Base-by-base conservation (phyloP, 768 basidiomycete species). In the Phlebiopsis flavidoalba region DNA sequence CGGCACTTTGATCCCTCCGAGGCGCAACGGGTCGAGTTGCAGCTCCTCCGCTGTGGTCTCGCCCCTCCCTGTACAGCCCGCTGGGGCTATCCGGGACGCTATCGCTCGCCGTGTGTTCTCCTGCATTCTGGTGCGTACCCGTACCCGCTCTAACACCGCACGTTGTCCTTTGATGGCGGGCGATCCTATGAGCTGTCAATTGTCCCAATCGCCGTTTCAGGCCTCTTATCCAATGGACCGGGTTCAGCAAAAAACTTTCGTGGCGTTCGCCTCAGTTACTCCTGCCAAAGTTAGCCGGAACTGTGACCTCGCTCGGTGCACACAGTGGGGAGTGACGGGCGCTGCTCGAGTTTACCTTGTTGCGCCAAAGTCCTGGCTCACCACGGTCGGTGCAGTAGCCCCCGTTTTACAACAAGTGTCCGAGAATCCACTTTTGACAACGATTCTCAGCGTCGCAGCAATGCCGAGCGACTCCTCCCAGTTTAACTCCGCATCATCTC, bases 401-500 rank as follows among this genome's bases (percentile, higher is more conserved):
- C n/a, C 37, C 19, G n/a, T 43, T 36, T 43, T 5, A n/a, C n/a
- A 1, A 21, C 40, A 40, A 8, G 37, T 22, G 21, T 21, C 15
- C 54, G 19, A 21, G 21, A 37, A 55, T 19, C 15, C 22, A 8
- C 17, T 21, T n/a, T n/a, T 22, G 54, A 55, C 54, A 55, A 17
- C 35, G 19, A 49, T 17, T 43, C 48, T 26, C 48, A 49, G 19
- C 48, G n/a, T 49, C 48, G 48, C 48, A 49, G 48, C 48, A 49
- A 49, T 19, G 48, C 48, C 48, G 19, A 49, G 48, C 48, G 10
- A 43, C 48, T 21, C 19, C 48, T 19, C 48, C 15, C n/a, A 49
- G 54, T 22, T 43, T 60, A 60, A 45, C 60, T 53, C 60, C 60
- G 60, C 60, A 19, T 56, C 53, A 56, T 55, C 60, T 60, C 60